Base-by-base conservation (phyloP, 2,329 filamentous ascomycete species). In the Ceratocystis destructans region DNA sequence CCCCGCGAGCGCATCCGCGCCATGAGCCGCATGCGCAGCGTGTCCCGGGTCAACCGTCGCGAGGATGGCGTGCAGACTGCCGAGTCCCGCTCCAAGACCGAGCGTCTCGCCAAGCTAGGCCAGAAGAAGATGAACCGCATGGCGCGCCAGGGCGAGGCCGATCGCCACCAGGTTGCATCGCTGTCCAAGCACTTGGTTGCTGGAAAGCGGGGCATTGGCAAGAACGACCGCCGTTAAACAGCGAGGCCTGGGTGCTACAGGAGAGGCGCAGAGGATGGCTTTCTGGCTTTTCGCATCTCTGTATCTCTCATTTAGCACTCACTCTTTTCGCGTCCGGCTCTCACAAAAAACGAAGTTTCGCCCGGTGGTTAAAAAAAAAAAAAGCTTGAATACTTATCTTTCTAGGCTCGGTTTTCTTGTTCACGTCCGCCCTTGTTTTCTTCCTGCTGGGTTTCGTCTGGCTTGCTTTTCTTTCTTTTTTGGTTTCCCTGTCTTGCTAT, bases 101-200 rank as follows among this genome's bases (percentile, higher is more conserved):
- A 96, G 76, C 86, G 87, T 73, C 80, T 95, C 75, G 83, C 86
- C 74, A 97, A 96, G 83, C 79, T 99, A 74, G 83, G 87, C 72
- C 95, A 99, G 86, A 91, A 93, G 83, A 93, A 91, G 84, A 96
- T 95, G 91, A 99, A 99, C 81, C 85, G 93, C 70, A 94, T 95
- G 88, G 94, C 94, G 57, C 87, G 92, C 76, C 90, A 95, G 82
- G 94, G 94, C 81, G 94, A 99, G 80, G 92, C 88, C 69, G 94
- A 99, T 82, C 86, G 95, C 75, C 93, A 97, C 78, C 85, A 86
- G 69, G 87, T 87, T 66, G 88, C 89, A 46, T 83, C 89, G 64
- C 78, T 96, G 77, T 84, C 87, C 69, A 99, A 96, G 80, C 94
- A 97, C 79, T 81, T 99, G 83, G 87, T 96, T 75, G 82, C 88